Percentiles rank a stretch among this genome's conserved stretches.
These are phyloP conservation scores for Neurospora africana DNA, from an alignment of 495 filamentous ascomycete species.

Conservation along the genomic window DNA sequence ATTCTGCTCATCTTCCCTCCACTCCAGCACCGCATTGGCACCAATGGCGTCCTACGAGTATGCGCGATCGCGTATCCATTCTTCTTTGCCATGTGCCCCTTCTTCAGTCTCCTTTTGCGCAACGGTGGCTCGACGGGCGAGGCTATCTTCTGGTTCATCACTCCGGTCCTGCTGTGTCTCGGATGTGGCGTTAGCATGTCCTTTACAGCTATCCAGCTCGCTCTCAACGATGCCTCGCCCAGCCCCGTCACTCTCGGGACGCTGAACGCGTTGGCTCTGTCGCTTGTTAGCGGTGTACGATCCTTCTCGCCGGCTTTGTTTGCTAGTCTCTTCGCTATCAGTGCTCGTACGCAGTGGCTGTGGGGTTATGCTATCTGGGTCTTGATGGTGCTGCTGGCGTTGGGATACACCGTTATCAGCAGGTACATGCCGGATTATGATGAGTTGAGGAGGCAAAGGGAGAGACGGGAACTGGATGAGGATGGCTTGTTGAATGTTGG, in stretches of 20 bases:
- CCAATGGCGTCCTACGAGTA: constrained; percentile 45
- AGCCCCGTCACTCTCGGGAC: constrained; percentile 47
- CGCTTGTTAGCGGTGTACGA: constrained; percentile 39
- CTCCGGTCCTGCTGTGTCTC: constrained; percentile 26
- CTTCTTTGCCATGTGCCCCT: constrained; percentile 41
- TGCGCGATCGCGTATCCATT: constrained; percentile 48
- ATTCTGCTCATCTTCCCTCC: constrained; percentile 52
- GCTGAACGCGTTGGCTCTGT: constrained; percentile 54
- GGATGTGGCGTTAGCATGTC: constrained; percentile 56
- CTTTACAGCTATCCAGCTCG: constrained; percentile 58
- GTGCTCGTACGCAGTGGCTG: constrained; percentile 43
- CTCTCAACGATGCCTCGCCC: constrained; percentile 57
- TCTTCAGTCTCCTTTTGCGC: constrained; percentile 43
- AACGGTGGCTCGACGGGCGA: constrained; percentile 15
- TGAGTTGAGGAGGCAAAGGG: constrained; percentile 23
- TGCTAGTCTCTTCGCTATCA: constrained; percentile 50
- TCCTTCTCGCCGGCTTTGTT: constrained; percentile 51
- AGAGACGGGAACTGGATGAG: constrained; percentile 4
- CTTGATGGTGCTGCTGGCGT: constrained; percentile 40
- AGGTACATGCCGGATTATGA: constrained; percentile 41
- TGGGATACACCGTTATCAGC: constrained; percentile 32
- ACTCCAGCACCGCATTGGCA: constrained; percentile 46
- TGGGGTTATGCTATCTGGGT: constrained; percentile 57
- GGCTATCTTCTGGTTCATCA: constrained; percentile 45
- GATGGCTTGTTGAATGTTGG: background rate